Base-by-base conservation (phyloP, 2,329 filamentous ascomycete genomes). In the Zasmidium angulare region DNA sequence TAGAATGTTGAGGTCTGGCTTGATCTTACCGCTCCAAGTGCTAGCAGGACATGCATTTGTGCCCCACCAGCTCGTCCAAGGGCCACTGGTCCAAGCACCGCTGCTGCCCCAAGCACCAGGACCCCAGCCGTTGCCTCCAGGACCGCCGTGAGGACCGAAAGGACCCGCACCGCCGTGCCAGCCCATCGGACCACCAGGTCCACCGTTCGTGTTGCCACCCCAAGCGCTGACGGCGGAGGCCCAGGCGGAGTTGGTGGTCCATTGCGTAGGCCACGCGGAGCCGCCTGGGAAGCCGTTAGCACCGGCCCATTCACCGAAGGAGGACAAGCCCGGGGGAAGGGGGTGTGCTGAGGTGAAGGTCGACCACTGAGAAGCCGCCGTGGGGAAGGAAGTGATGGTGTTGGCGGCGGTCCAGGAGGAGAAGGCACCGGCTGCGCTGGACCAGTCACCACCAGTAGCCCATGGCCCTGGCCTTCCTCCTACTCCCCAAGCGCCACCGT, bases 61-160 rank as follows among this genome's bases (percentile, higher is more conserved):
- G 17, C 72, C 72, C 72, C 72, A 74, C 72, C 72, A 74, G 23
- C 57, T 63, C 12, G 72, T 74, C 72, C 72, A 74, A 1, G 72
- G 66, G 10, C 72, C 72, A 6, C 58, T 55, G 2, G 71, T 73
- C 69, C 71, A 74, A 10, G 64, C 58, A 24, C 71, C 68, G 21
- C 53, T 63, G 40, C 60, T 66, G 3, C 62, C 64, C 72, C 72
- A 74, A 11, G 70, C 68, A 23, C 64, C 64, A 9, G 48, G 47
- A 22, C 72, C 72, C 70, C 71, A 74, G 19, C 72, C 71, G 26
- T 63, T 64, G n/a, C 58, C 55, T 10, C 62, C 60, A 20, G 62
- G 63, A 17, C 70, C 70, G 51, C 70, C 70, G 21, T n/a, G n/a
- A n/a, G 68, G 68, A 46, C 66, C 70, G 20, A 53, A 49, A n/a